Percentiles rank a stretch among this genome's conserved stretches.
Conservation (phyloP, 2,329 filamentous ascomycete species). For the Endoconidiophora laricicola region DNA sequence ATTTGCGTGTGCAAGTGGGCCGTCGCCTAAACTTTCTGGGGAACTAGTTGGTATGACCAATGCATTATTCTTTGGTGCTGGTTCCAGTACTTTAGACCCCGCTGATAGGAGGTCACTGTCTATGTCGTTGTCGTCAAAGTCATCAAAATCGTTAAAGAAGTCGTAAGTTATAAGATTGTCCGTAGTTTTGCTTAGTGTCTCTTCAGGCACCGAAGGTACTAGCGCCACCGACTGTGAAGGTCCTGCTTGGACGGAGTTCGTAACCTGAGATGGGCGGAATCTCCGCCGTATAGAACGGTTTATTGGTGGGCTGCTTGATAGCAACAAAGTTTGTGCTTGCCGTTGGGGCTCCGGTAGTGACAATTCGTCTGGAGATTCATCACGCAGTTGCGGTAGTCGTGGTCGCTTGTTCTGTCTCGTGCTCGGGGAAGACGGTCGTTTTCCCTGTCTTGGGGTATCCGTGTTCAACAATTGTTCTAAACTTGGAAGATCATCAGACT, state of each 20-base stretch:
- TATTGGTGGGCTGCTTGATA: constrained; percentile 11
- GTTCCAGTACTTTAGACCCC: not conserved
- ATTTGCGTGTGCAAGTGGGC: not conserved
- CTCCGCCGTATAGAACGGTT: constrained; percentile 1
- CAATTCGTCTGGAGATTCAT: constrained; percentile 5
- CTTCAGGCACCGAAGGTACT: not conserved
- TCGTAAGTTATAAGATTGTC: constrained; percentile 1
- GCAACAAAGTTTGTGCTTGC: not conserved
- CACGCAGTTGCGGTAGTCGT: not conserved
- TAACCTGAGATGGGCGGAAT: constrained; percentile 2
- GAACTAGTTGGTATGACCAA: constrained; percentile 3
- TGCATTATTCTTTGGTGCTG: not conserved
- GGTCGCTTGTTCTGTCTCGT: constrained; percentile 2
- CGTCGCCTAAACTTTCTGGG: not conserved
- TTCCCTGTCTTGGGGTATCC: not conserved
- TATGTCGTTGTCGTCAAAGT: not conserved
- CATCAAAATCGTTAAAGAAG: constrained; percentile 14
- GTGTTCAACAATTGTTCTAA: constrained; percentile 2
- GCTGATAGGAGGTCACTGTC: not conserved
- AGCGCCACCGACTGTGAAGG: not conserved
- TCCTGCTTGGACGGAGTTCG: not conserved
- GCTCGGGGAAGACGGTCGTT: constrained; percentile 9
- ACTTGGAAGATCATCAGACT: constrained; percentile 10
- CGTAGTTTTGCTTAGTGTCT: not conserved
- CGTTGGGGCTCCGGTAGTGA: not conserved